These are phyloP conservation scores for Rubus parviflorus DNA, from an alignment of 306 rosid species.

Conservation along the genomic window DNA sequence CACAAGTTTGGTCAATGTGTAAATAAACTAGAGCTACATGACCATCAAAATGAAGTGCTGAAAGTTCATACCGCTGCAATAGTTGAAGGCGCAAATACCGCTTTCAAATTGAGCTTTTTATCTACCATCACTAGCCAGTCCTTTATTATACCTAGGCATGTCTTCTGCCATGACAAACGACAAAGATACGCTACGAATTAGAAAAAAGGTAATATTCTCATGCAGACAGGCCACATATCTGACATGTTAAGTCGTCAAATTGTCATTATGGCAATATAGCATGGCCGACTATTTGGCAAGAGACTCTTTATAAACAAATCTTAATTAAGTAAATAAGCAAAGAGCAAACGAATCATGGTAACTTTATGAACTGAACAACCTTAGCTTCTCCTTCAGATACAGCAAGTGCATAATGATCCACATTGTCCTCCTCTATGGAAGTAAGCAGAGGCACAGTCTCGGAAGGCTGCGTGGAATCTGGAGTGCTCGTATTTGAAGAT, in stretches of 20 bases:
- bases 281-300: neutral
- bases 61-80: constrained; percentile 58
- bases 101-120: constrained; percentile 47
- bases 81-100: constrained; percentile 71
- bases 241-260: no score
- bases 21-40: neutral
- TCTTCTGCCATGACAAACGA: constrained; percentile 24
- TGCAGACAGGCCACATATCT: neutral
- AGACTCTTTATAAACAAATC: neutral
- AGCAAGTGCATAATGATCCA: constrained; percentile 29
- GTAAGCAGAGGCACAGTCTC: constrained; percentile 37
- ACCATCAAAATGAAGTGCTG: neutral
- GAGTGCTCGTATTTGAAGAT: constrained; percentile 36
- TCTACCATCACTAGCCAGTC: constrained; percentile 25
- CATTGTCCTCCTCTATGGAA: constrained; percentile 27
- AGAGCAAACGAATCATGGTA: neutral
- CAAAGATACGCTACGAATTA: neutral
- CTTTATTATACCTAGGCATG: constrained; percentile 33
- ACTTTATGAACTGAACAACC: constrained; percentile 26
- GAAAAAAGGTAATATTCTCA: neutral
- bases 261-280: neutral
- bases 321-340: neutral
- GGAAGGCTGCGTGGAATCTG: constrained; percentile 20
- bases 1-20: neutral
- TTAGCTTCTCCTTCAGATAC: constrained; percentile 28